Evolutionary conservation across 73 alveolate species (phyloP), one percentile per base, ranked within the genome.

Genomic region (Diophrys appendiculata): DNA sequence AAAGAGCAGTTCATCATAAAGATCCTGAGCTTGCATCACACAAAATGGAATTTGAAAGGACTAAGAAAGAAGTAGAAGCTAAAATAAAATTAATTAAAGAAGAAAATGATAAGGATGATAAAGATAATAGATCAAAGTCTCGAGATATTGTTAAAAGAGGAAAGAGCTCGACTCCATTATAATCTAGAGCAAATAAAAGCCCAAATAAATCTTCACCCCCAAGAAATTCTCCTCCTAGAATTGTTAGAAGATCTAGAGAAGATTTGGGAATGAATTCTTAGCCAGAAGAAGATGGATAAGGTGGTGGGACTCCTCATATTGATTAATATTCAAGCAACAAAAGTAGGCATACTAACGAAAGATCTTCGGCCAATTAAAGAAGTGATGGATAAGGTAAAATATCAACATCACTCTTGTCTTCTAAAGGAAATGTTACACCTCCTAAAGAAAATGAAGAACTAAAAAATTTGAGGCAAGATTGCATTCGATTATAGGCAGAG

Each of bases 1-100:
- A 86, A 65, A 86, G 84, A 67, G 93, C 86, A 29, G 87, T 86
- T 24, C 87, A 86, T 27, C 68, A 71, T 27, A 86, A 80, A 67
- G 83, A 86, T 27, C 89, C 89, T 25, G 79, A 71, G 34, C 82
- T 71, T 27, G n/a, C 35, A 5, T 31, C 53, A n/a, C 71, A 79
- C 52, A 86, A 86, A 67, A 26, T 29, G 33, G 90, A 86, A 54
- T 86, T 86, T 65, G 93, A 86, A 73, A 75, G 69, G 33, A 26
- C 27, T 23, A 78, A 86, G 35, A 86, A 73, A 65, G 93, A 86
- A 13, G 76, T 86, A 18, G 93, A 86, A 43, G 30, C 25, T 0
- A 23, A 65, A 76, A 25, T 84, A 18, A 80, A 64, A 30, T 11
- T 5, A 1, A 31, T 79, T 18, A 86, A 73, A 52, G 85, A 80